Percentiles rank a stretch among this genome's conserved stretches.
These are phyloP conservation scores for Gossypium aridum DNA, from an alignment of 441 rosid species.

Conservation along the genomic window DNA sequence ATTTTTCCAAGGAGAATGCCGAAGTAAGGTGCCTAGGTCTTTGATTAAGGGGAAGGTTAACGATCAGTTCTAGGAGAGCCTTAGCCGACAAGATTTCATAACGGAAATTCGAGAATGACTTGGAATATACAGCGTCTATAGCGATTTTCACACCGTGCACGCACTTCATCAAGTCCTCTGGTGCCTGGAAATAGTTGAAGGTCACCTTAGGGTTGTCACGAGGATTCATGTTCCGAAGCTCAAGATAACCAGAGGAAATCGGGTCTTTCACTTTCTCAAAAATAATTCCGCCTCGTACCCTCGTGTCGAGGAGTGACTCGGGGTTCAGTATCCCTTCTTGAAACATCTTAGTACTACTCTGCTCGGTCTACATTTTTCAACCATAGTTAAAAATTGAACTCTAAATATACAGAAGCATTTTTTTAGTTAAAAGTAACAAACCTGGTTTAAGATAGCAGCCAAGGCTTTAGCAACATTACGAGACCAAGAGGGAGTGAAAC, in stretches of 20 bases:
- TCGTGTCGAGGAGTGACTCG: not conserved
- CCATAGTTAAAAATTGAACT: not conserved
- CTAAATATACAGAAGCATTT: not conserved
- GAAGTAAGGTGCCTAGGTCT: slow-evolving; percentile 32
- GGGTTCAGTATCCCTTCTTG: not conserved
- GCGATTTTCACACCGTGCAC: slow-evolving; percentile 38
- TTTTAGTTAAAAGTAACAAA: not conserved
- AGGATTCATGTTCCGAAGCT: slow-evolving; percentile 35
- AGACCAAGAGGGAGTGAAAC: slow-evolving; percentile 27
- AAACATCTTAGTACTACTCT: not conserved
- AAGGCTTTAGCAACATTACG: not conserved
- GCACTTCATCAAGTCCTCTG: slow-evolving; percentile 41
- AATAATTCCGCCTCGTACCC: slow-evolving; percentile 30
- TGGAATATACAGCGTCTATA: slow-evolving; percentile 34
- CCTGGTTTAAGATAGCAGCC: slow-evolving; percentile 1
- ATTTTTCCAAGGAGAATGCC: slow-evolving; percentile 32
- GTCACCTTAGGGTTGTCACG: slow-evolving; percentile 44
- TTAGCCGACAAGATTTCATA: slow-evolving; percentile 15
- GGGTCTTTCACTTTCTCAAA: slow-evolving; percentile 44
- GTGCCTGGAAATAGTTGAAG: slow-evolving; percentile 52
- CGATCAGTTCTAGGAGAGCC: slow-evolving; percentile 26
- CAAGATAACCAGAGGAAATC: slow-evolving; percentile 39
- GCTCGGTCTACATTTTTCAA: slow-evolving; percentile 21
- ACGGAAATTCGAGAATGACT: slow-evolving; percentile 37
- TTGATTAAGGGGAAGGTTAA: slow-evolving; percentile 34